A percentile compares a stretch with the other conserved stretches of the same genome.
Conservation (phyloP, 2,329 filamentous ascomycete species). For the Coleophoma cylindrospora region DNA sequence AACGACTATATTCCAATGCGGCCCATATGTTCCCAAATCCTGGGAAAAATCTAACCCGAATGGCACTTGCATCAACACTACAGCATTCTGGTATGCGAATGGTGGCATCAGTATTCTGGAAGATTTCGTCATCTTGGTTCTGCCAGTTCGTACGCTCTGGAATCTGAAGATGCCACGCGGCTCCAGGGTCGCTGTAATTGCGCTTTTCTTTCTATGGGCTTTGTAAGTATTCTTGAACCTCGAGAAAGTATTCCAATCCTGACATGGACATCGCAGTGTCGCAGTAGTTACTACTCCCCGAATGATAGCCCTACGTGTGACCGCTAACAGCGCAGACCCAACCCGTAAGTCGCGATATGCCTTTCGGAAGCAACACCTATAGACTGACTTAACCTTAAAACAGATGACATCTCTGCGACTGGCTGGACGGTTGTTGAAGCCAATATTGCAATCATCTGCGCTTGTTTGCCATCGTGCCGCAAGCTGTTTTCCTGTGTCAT, state of each 20-base stretch:
- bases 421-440: constrained; percentile 1
- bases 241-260: not conserved
- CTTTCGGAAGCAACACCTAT: not conserved
- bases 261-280: not conserved
- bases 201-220: not conserved
- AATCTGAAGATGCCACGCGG: not conserved
- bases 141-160: constrained; percentile 1
- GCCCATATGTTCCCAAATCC: not conserved
- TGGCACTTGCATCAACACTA: constrained; percentile 1
- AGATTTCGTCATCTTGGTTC: constrained; percentile 1
- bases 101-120: not conserved
- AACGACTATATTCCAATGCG: not conserved
- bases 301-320: not conserved
- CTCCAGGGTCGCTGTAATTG: not conserved
- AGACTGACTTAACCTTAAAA: not conserved
- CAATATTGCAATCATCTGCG: constrained; percentile 3
- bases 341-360: not conserved
- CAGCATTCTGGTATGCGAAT: constrained; percentile 1
- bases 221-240: not conserved
- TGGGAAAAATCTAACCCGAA: not conserved
- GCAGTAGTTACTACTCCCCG: not conserved
- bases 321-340: not conserved
- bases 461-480: not conserved
- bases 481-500: not conserved
- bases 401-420: not conserved